phyloP scores from a whole-genome alignment of 2,329 filamentous ascomycete species.

The Fusarium sp. region DNA sequence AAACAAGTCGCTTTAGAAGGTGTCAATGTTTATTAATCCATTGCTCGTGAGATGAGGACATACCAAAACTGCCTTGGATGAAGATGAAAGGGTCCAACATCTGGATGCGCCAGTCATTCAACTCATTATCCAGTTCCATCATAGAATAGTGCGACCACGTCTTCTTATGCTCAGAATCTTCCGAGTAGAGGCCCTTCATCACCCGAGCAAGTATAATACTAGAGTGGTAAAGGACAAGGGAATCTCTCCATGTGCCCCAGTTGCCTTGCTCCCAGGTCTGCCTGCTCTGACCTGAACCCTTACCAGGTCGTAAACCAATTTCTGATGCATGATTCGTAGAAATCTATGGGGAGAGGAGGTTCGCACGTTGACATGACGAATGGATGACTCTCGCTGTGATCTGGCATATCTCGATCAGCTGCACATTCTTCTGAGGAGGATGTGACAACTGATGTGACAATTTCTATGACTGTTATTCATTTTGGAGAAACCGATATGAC shows the following conservation, averaged over 20 bases:
- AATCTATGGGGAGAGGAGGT: neutral
- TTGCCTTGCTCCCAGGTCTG: neutral
- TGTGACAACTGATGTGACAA: too few relatives aligned
- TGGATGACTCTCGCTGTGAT: too few relatives aligned
- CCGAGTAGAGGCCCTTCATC: neutral
- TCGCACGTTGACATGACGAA: too few relatives aligned
- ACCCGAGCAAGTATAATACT: neutral
- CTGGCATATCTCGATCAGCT: neutral
- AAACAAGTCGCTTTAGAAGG: neutral
- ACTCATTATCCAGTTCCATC: neutral
- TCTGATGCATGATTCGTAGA: neutral
- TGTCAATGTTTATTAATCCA: too few relatives aligned
- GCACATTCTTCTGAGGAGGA: neutral
- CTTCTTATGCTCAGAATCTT: neutral
- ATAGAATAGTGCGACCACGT: neutral
- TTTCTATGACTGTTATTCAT: neutral
- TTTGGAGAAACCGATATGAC: neutral
- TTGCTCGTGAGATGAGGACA: too few relatives aligned
- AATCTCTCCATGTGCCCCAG: rapidly evolving
- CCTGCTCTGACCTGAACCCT: neutral
- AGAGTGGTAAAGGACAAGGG: neutral
- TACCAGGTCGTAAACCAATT: neutral
- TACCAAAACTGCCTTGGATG: neutral
- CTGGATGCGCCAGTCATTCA: neutral
- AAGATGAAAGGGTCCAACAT: neutral